Conservation (phyloP, 805 yeast species). For the Teunomyces funiuensis region DNA sequence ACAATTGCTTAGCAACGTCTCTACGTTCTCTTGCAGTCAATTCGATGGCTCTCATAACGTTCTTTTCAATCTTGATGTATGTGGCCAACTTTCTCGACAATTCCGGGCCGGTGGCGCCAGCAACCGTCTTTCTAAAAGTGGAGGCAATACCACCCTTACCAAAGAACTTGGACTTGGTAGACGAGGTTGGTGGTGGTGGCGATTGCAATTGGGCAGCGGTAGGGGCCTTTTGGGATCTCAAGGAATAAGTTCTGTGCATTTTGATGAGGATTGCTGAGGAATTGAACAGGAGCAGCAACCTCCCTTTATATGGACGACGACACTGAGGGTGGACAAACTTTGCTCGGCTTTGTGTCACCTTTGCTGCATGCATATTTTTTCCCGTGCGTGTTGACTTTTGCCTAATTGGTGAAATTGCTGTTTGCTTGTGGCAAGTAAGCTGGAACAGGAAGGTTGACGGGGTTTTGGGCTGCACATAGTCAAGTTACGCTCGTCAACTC, state of each 20-base stretch:
- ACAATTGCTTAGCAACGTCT: slow-evolving; percentile 78
- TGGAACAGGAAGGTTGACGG: background rate
- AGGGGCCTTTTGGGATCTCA: slow-evolving; percentile 94
- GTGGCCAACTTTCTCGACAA: slow-evolving; percentile 71
- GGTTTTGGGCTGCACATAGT: background rate
- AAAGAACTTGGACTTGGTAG: slow-evolving; percentile 87
- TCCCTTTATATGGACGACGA: slow-evolving; percentile 4
- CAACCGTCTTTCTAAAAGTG: slow-evolving; percentile 66
- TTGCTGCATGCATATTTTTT: slow-evolving; percentile 1
- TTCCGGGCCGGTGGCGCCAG: slow-evolving; percentile 81
- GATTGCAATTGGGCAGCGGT: slow-evolving; percentile 93
- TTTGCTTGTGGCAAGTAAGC: slow-evolving; percentile 5
- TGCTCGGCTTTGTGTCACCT: background rate
- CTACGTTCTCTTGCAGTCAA: slow-evolving; percentile 74
- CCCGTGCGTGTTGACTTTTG: slow-evolving; percentile 4
- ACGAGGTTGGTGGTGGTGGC: slow-evolving; percentile 93
- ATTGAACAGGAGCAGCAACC: slow-evolving; percentile 3
- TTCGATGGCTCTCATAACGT: slow-evolving; percentile 76
- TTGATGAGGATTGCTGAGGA: slow-evolving; percentile 8
- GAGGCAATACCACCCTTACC: slow-evolving; percentile 73
- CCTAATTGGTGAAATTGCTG: slow-evolving; percentile 12
- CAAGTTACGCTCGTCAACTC: too few species aligned
- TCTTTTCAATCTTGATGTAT: slow-evolving; percentile 78
- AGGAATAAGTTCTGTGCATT: slow-evolving; percentile 98
- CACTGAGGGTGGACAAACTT: slow-evolving; percentile 2